Conservation (phyloP, 768 basidiomycete species). For the Boletus coccyginus region DNA sequence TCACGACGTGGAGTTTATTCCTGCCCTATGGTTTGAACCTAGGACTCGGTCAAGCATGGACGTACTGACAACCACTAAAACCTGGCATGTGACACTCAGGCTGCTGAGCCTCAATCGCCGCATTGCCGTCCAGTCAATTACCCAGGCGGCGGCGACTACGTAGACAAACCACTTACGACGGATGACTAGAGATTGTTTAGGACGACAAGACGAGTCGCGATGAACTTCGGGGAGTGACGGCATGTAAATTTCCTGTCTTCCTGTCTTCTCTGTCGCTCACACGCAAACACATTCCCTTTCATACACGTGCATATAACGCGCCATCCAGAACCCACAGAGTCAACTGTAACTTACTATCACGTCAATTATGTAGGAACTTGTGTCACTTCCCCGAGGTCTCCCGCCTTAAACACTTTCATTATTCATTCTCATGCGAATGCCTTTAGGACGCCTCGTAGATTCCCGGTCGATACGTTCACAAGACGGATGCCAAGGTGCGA, state of each 20-base stretch:
- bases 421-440: conserved; percentile 41
- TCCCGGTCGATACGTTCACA: conserved; percentile 8
- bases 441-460: conserved; percentile 31
- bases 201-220: background rate
- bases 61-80: background rate
- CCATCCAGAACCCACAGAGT: background rate
- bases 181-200: background rate
- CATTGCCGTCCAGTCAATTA: background rate
- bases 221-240: background rate
- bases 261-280: conserved; percentile 14
- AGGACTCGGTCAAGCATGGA: background rate
- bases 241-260: background rate
- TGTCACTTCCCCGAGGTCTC: conserved; percentile 43
- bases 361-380: conserved; percentile 33
- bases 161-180: conserved; percentile 9
- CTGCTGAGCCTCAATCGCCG: background rate
- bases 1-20: conserved; percentile 2
- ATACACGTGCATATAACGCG: background rate
- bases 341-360: conserved; percentile 13
- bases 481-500: conserved; percentile 34
- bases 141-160: conserved; percentile 8
- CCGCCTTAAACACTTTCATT: conserved; percentile 38
- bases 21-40: background rate
- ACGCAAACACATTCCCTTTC: conserved; percentile 2
- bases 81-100: background rate